Base-by-base conservation (phyloP, 768 basidiomycete genomes). In the Lentinula detonsa region DNA sequence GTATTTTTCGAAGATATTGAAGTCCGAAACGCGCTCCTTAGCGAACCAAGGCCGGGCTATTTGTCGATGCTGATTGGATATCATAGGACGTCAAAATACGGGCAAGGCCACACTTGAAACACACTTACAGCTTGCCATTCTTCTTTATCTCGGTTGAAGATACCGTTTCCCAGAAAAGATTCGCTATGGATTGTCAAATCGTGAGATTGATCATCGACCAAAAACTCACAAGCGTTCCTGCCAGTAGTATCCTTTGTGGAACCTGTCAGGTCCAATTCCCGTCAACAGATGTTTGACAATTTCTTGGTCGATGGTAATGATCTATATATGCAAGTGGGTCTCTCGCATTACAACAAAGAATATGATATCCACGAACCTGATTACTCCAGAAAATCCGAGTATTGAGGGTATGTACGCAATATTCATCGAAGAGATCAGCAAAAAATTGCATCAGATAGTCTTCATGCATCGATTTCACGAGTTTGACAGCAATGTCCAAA, bases 131-230 rank as follows among this genome's bases (percentile, higher is more conserved):
- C 59, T 56, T 50, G 21, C 58, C 69, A 66, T 63, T 71, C 74
- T 66, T 77, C 73, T 54, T 77, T 80, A 63, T 81, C 81, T n/a
- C 79, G 74, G 50, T 82, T 81, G 66, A 82, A 82, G 18, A 82
- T 80, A 10, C 81, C 80, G 31, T 74, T 71, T 5, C 81, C 81
- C 37, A 83, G 70, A 66, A 79, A 78, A 5, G 61, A 64, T 31
- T 63, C 42, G 61, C 64, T 63, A 63, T 61, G 34, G 57, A 46
- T 59, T 65, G n/a, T 40, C 37, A 4, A 37, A 13, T 13, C 5
- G 18, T 46, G 60, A 13, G 31, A 1, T 8, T 37, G 1, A 9
- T 40, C 1, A 48, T 2, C 21, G 5, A 43, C 5, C 42, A 15
- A 13, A 13, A 8, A 48, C 79, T 62, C 60, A 80, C 78, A 78